Percentiles rank a stretch among this genome's conserved stretches.
Evolutionary conservation across 1,284 basidiomycete genomes (phyloP).

Genomic region (Sutorius eximius): DNA sequence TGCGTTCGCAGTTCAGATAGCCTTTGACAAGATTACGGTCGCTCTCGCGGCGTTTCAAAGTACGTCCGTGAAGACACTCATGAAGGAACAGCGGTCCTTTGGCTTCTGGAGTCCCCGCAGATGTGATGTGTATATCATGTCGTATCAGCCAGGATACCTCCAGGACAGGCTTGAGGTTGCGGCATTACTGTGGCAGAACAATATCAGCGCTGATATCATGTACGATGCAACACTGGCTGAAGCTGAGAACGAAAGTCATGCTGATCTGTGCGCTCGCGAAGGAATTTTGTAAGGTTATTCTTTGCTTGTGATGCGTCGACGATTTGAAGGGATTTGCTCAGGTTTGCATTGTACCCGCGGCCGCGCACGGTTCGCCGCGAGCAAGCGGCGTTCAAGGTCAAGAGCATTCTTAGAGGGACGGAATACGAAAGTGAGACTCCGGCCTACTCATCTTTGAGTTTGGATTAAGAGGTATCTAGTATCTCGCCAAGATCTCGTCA

Average conservation of each 20-base stretch:
- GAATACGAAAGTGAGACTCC: constrained; percentile 61
- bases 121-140: constrained; percentile 84
- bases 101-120: constrained; percentile 85
- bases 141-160: constrained; percentile 73
- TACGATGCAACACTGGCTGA: constrained; percentile 71
- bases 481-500: constrained; percentile 66
- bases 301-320: neutral
- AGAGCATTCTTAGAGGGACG: constrained; percentile 73
- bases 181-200: constrained; percentile 75
- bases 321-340: constrained; percentile 29
- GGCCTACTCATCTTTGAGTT: neutral
- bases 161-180: constrained; percentile 78
- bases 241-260: constrained; percentile 60
- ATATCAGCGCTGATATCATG: constrained; percentile 85
- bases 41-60: constrained; percentile 73
- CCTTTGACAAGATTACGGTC: constrained; percentile 76
- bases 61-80: constrained; percentile 62
- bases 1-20: constrained; percentile 77
- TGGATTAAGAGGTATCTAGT: constrained; percentile 39
- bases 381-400: constrained; percentile 73
- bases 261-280: constrained; percentile 68
- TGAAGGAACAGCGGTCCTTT: constrained; percentile 80
- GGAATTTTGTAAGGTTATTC: constrained; percentile 65
- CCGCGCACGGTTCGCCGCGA: constrained; percentile 58
- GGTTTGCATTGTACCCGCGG: constrained; percentile 72